Evolutionary conservation across 1,284 basidiomycete species (phyloP), one percentile per base, ranked within the genome.

Genomic region (Xanthoconium separans): DNA sequence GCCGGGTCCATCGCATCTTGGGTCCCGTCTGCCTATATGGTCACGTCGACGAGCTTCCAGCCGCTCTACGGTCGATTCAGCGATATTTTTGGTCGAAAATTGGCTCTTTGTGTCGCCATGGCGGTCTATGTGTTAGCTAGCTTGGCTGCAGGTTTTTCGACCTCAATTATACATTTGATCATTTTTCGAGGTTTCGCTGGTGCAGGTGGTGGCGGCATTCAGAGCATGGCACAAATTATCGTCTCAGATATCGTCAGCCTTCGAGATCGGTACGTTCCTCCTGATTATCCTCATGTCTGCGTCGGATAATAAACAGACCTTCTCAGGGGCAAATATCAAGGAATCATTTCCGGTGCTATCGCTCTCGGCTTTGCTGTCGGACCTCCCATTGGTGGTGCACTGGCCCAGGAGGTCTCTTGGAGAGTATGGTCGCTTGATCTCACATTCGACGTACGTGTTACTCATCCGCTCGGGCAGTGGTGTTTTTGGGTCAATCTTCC

Each of bases 81-180:
- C 46, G 89, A 92, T 60, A 89, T 88, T 34, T 91, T 90, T 60
- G 90, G 89, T 16, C 76, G 90, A 30, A 91, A 92, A 65, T 70
- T 73, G 18, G 80, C 83, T 1, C 73, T 91, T 40, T 78, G 83
- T 40, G 69, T 79, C 8, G 78, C 80, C 5, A 81, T 89, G 75
- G 65, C 70, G 12, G 73, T 89, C 41, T 86, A 85, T 66, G 79
- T 87, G 70, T 65, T 88, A 37, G 82, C 85, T 51, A 81, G 82
- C 60, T 68, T 88, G 22, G 70, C 78, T 20, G 77, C 82, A 10
- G 83, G 83, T 0, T 80, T 87, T 60, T 80, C 83, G 3, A 77
- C 77, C 62, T 81, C 74, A 0, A 87, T 92, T 62, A 73, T 84
- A 2, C 79, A 89, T 61, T 73, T 93, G 49, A 92, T 93, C 62